Evolutionary conservation across 352 stramenopile species (phyloP).

Genomic region (Pythium monospermum): DNA sequence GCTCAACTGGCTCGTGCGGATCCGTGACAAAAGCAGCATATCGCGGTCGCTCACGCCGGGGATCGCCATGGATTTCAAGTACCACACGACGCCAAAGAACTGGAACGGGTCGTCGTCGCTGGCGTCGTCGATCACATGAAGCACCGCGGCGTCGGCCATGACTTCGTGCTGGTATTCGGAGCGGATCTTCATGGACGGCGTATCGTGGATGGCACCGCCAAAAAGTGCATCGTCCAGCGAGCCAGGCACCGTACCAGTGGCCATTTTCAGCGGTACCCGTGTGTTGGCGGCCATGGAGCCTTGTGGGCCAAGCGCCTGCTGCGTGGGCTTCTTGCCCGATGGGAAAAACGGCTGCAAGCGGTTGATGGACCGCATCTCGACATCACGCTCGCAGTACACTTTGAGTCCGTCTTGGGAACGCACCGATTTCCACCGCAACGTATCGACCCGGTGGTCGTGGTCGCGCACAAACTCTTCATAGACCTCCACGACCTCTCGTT

Average conservation of each 20-base stretch:
- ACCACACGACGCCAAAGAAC: conserved; percentile 43
- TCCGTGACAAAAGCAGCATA: conserved; percentile 31
- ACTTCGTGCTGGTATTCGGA: conserved; percentile 38
- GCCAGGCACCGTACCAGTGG: conserved; percentile 30
- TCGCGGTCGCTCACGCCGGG: conserved; percentile 36
- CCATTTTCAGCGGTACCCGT: conserved; percentile 29
- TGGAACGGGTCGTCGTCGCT: conserved; percentile 47
- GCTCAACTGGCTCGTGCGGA: conserved; percentile 30
- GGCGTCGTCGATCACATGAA: conserved; percentile 36
- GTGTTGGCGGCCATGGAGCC: conserved; percentile 31
- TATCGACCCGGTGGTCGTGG: conserved; percentile 25
- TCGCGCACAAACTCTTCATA: conserved; percentile 41
- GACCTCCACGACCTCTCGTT: conserved; percentile 34
- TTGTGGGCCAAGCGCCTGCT: conserved; percentile 23
- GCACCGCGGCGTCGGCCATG: conserved; percentile 36
- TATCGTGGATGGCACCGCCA: conserved; percentile 40
- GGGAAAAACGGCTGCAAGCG: conserved; percentile 21
- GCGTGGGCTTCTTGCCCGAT: conserved; percentile 1
- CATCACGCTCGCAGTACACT: conserved; percentile 36
- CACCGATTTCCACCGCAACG: conserved; percentile 37
- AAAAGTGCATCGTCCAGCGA: conserved; percentile 61
- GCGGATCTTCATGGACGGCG: conserved; percentile 31
- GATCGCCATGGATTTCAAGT: conserved; percentile 26
- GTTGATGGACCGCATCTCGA: conserved; percentile 19
- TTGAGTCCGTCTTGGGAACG: conserved; percentile 32